Percentiles rank a stretch among this genome's conserved stretches.
Evolutionary conservation across 352 stramenopile species (phyloP).

Genomic region (Phytophthora nicotianae): DNA sequence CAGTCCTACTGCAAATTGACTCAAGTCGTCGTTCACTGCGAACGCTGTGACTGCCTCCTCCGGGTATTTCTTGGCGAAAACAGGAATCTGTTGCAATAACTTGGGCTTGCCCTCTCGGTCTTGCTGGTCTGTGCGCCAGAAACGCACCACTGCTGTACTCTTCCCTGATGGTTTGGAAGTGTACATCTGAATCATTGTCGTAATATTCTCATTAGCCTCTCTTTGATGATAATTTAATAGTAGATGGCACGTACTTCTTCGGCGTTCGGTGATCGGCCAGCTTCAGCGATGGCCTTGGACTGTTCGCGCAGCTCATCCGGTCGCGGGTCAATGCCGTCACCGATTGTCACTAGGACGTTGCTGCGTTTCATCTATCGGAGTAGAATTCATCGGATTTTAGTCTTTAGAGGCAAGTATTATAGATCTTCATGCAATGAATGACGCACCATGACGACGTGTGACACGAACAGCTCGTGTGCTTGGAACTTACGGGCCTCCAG

Average conservation of each 20-base stretch:
- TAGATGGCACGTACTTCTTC: constrained; percentile 52
- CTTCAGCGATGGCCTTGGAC: constrained; percentile 81
- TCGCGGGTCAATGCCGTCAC: constrained; percentile 83
- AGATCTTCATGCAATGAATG: constrained; percentile 1
- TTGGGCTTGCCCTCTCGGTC: constrained; percentile 86
- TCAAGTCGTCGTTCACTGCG: constrained; percentile 82
- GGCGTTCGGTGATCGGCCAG: constrained; percentile 55
- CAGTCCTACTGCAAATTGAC: constrained; percentile 79
- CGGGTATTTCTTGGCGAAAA: constrained; percentile 90
- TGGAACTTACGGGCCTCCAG: constrained; percentile 85
- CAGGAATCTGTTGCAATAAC: constrained; percentile 81
- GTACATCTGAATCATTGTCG: constrained; percentile 53
- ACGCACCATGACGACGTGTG: constrained; percentile 87
- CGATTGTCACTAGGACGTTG: constrained; percentile 87
- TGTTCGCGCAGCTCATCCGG: constrained; percentile 77
- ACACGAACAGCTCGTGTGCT: constrained; percentile 87
- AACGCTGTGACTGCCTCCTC: constrained; percentile 89
- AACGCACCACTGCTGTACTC: constrained; percentile 76
- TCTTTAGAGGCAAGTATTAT: not conserved
- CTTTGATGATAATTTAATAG: not conserved
- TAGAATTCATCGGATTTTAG: not conserved
- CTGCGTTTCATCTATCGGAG: constrained; percentile 82
- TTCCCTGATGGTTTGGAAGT: constrained; percentile 66
- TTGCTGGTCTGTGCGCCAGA: constrained; percentile 90
- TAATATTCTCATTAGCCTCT: not conserved